Base-by-base conservation (phyloP, 1,284 basidiomycete genomes). In the Somion occarium region DNA sequence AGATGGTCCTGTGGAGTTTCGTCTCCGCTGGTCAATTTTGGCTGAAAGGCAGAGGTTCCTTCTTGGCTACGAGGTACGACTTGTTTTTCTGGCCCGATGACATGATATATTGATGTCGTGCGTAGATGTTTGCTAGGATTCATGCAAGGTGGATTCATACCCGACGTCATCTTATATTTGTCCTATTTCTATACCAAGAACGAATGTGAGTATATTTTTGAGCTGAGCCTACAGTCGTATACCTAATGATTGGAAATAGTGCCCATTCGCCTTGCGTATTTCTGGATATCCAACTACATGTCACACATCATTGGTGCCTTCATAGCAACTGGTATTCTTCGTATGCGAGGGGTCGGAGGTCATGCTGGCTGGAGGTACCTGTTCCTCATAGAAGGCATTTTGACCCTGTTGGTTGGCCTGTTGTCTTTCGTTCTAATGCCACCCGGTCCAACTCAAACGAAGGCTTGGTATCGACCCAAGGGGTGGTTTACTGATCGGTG, bases 131-230 rank as follows among this genome's bases (percentile, higher is more conserved):
- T 62, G 41, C 62, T 64, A 37, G 78, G 78, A 2, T 72, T 81
- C 55, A 68, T 79, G 50, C 80, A 85, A 64, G 83, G 81, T 49
- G 83, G 83, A 18, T 83, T 80, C 57, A 79, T 83, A 48, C 82
- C 80, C 0, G 82, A 85, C 54, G 65, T 84, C 3, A 77, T 88
- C 52, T 67, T 87, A 2, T 88, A 87, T 61, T 65, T 87, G 18
- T 83, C 82, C 1, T 87, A 87, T 61, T 88, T 80, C 59, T 87
- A 87, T 63, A 85, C 80, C 2, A 83, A 82, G 63, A 75, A 67
- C 3, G 83, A 86, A 61, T 71, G 63, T 64, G 42, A 53, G 63
- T 60, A 3, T 12, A 34, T 18, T n/a, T n/a, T n/a, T n/a, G n/a
- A n/a, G n/a, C n/a, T n/a, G n/a, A n/a, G n/a, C n/a, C n/a, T n/a